Evolutionary conservation across 2,329 filamentous ascomycete genomes (phyloP).

Genomic region (Myotisia sp.): DNA sequence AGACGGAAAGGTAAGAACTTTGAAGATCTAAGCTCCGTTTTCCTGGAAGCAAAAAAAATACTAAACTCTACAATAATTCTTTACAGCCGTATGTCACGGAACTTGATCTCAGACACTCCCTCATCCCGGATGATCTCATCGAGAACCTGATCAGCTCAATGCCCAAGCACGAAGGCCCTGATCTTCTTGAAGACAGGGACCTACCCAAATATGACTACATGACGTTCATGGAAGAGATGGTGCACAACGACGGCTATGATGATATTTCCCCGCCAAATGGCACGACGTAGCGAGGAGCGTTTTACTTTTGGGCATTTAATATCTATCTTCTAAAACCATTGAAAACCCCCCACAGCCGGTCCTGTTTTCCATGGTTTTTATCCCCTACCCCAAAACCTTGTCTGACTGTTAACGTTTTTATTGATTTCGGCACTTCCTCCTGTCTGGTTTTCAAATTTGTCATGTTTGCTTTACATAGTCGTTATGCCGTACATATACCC

Average conservation of each 20-base stretch:
- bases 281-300: too few species aligned
- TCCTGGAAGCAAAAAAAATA: background rate
- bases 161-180: slow-evolving; percentile 68
- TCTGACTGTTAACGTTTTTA: too few species aligned
- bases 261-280: too few species aligned
- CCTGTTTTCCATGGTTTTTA: too few species aligned
- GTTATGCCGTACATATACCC: too few species aligned
- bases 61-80: slow-evolving; percentile 5
- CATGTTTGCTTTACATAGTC: too few species aligned
- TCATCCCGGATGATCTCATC: slow-evolving; percentile 94
- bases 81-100: slow-evolving; percentile 81
- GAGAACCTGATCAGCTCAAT: slow-evolving; percentile 81
- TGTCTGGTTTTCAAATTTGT: too few species aligned
- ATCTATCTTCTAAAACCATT: too few species aligned
- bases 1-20: slow-evolving; percentile 63
- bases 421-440: too few species aligned
- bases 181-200: slow-evolving; percentile 71
- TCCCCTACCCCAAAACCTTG: too few species aligned
- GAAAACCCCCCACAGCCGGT: too few species aligned
- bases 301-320: too few species aligned
- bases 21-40: background rate
- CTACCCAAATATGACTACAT: slow-evolving; percentile 91
- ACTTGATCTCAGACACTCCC: slow-evolving; percentile 83
- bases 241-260: slow-evolving; percentile 30
- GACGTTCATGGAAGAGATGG: slow-evolving; percentile 85